Percentiles rank a stretch among this genome's conserved stretches.
Evolutionary conservation across 805 yeast genomes (phyloP).

Genomic region (Ascoidea asiatica): DNA sequence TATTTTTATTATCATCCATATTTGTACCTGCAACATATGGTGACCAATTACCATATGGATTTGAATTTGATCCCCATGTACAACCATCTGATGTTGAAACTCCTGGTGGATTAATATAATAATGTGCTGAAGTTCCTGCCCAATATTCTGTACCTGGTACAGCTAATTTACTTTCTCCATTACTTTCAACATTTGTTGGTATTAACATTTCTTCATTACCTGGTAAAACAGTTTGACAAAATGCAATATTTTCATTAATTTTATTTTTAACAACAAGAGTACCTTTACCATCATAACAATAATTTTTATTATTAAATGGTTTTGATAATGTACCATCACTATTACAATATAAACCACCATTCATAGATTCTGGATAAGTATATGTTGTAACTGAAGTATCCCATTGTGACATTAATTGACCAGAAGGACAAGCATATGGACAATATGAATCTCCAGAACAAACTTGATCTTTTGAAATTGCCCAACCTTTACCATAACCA

Average conservation of each 20-base stretch:
- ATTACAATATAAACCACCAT: conserved; percentile 78
- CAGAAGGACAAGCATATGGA: conserved; percentile 88
- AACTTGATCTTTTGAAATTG: conserved; percentile 58
- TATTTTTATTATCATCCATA: conserved; percentile 53
- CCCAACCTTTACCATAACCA: conserved; percentile 73
- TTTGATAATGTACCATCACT: conserved; percentile 51
- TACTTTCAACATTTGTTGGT: conserved; percentile 55
- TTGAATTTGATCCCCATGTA: conserved; percentile 61
- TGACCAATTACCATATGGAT: conserved; percentile 82
- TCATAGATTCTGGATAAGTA: conserved; percentile 61
- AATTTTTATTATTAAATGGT: conserved; percentile 41
- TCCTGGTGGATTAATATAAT: conserved; percentile 76
- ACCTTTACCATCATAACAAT: conserved; percentile 70
- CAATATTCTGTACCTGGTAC: conserved; percentile 80
- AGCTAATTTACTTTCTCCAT: conserved; percentile 40
- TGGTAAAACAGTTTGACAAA: conserved; percentile 88
- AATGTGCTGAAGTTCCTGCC: conserved; percentile 81
- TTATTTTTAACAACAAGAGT: conserved; percentile 48
- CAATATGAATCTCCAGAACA: conserved; percentile 74
- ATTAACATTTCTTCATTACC: conserved; percentile 93
- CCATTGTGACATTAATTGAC: conserved; percentile 83
- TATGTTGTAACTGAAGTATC: conserved; percentile 63
- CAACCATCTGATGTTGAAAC: conserved; percentile 65
- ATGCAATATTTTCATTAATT: conserved; percentile 51
- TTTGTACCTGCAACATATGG: conserved; percentile 92